Base-by-base conservation (phyloP, 73 alveolate species). In the Paramecium pentaurelia region DNA sequence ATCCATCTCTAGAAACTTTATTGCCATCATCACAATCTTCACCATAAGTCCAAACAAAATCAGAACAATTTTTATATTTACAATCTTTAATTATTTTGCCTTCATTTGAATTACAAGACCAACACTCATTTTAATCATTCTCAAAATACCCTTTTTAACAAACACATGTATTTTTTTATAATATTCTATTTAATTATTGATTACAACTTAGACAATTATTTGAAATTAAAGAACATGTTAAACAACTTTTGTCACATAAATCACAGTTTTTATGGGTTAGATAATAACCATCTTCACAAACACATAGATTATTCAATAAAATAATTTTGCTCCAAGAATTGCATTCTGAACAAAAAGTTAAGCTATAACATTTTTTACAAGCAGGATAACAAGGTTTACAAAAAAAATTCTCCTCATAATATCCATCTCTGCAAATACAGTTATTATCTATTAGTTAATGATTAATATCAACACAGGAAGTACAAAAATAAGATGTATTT, bases 11-110 rank as follows among this genome's bases (percentile, higher is more conserved):
- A 18, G 38, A 14, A 0, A 37, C 4, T 30, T 28, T 42, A 36
- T 83, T 54, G 14, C 93, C 93, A 86, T 47, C 86, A 86, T 86
- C 93, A 86, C 93, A 86, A 22, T 86, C 20, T 86, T 86, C 93
- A 58, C 44, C 77, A 12, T 38, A 18, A 58, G 49, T 64, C 58
- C 47, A 80, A 10, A 45, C 20, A 27, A 3, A 37, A 45, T 80
- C 91, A 10, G 75, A 34, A 10, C 91, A 80, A 25, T 25, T 20
- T 22, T 32, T 49, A 18, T 14, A 34, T 45, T 75, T 1, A 20
- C 88, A 75, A 4, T 75, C 88, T 36, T 75, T 75, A 32, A 32
- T 68, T 68, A 68, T 28, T 68, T 68, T 68, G 12, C 84, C 84
- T 68, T 11, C 84, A 12, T 68, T 34, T 32, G 84, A 28, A 27